Evolutionary conservation across 306 rosid species (phyloP).

Genomic region (Medicago arabica): DNA sequence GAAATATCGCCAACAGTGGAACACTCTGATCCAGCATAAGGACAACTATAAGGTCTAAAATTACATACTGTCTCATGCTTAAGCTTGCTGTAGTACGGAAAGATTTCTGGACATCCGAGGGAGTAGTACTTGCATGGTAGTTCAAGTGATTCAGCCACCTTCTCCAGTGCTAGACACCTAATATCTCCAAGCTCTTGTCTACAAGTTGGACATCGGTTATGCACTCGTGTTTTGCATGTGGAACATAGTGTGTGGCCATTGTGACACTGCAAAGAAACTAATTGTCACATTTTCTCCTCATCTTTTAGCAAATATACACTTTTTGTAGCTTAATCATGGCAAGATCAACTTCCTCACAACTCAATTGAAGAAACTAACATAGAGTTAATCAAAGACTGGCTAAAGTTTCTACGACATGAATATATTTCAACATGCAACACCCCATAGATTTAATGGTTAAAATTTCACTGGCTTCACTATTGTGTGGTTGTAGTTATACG

Average conservation of each 20-base stretch:
- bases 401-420: background rate
- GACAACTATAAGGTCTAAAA: conserved; percentile 94
- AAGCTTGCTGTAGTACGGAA: conserved; percentile 97
- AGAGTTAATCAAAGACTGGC: background rate
- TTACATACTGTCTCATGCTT: conserved; percentile 93
- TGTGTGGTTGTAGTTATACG: background rate
- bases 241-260: conserved; percentile 98
- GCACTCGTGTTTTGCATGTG: conserved; percentile 96
- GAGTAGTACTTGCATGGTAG: conserved; percentile 90
- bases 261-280: conserved; percentile 81
- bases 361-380: conserved; percentile 10
- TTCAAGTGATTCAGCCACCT: conserved; percentile 99
- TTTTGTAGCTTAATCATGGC: conserved; percentile 33
- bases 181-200: conserved; percentile 99
- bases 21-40: conserved; percentile 99
- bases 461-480: conserved; percentile 6
- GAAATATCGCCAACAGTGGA: conserved; percentile 89
- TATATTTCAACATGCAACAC: conserved; percentile 19
- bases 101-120: conserved; percentile 96
- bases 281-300: conserved; percentile 32
- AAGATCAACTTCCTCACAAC: conserved; percentile 28
- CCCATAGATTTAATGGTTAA: conserved; percentile 7
- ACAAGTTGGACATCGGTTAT: conserved; percentile 98
- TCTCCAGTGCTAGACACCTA: conserved; percentile 95
- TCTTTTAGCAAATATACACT: background rate